Evolutionary conservation across 257 asterid genomes (phyloP).

Genomic region (Solanum etuberosum): DNA sequence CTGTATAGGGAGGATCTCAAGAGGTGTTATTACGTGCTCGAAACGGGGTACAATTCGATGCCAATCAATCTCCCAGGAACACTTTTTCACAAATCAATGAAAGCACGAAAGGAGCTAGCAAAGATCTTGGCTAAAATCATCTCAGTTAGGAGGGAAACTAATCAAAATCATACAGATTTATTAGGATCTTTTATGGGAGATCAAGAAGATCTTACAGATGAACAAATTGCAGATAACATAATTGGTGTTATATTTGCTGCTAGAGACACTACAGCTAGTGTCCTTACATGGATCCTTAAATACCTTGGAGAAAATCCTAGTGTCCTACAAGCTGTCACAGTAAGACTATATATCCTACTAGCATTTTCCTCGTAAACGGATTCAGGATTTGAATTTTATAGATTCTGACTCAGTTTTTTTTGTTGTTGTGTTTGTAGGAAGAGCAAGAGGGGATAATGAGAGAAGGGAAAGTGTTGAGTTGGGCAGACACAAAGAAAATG

Average conservation of each 20-base stretch:
- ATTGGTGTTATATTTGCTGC: slow-evolving; percentile 76
- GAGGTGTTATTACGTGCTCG: slow-evolving; percentile 59
- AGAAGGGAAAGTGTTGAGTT: slow-evolving; percentile 25
- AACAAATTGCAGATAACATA: slow-evolving; percentile 62
- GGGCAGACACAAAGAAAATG: slow-evolving; percentile 62
- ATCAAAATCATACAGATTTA: slow-evolving; percentile 33
- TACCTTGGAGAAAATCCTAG: slow-evolving; percentile 62
- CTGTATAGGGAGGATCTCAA: slow-evolving; percentile 60
- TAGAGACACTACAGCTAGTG: slow-evolving; percentile 69
- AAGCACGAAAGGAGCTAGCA: slow-evolving; percentile 53
- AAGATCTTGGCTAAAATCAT: slow-evolving; percentile 44
- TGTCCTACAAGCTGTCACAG: slow-evolving; percentile 65
- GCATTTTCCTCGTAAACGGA: background rate
- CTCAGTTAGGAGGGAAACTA: slow-evolving; percentile 25
- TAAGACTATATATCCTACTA: slow-evolving; percentile 16
- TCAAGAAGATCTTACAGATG: slow-evolving; percentile 48
- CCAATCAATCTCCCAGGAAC: slow-evolving; percentile 63
- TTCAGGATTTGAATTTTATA: background rate
- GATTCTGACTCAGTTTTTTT: background rate
- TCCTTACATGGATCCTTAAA: slow-evolving; percentile 70
- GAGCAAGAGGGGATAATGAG: slow-evolving; percentile 58
- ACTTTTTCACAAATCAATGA: slow-evolving; percentile 64
- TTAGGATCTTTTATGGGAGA: slow-evolving; percentile 66
- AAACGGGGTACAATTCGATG: slow-evolving; percentile 71
- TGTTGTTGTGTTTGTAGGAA: slow-evolving; percentile 22